Base-by-base conservation (phyloP, 371 early-diverging fungal species). In the Blastocladiella emersonii region DNA sequence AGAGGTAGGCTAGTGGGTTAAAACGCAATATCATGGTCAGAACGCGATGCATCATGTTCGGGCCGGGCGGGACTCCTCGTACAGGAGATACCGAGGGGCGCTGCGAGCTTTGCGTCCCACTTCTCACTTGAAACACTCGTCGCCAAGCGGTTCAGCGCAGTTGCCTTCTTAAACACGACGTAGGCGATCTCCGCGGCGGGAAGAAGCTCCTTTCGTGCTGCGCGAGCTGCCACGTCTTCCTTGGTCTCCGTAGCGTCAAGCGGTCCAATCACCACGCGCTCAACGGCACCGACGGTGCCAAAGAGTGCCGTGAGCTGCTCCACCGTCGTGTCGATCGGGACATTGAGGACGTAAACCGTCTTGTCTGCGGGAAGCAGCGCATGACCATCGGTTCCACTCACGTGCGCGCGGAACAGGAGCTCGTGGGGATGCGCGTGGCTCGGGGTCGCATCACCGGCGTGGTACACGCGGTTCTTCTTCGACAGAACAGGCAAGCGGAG, bases 241-340 rank as follows among this genome's bases (percentile, higher is more conserved):
- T 73, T 63, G 66, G 67, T 66, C 34, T 61, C 68, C 30, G 37
- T 63, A 63, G 12, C 65, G 61, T 48, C 72, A 72, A 32, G 67
- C 62, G 27, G 61, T 34, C 63, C 68, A n/a, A 75, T 63, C 36
- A 68, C 69, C n/a, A 90, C 82, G 4, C 76, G 65, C 15, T 77
- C 78, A 2, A 92, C 78, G 6, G 71, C 67, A 0, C 87, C 91
- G 56, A 81, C 78, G 34, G 82, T 74, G 37, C 82, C 75, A 69
- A 94, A 90, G 23, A 93, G 74, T 27, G 85, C 72, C 53, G 76
- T 73, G n/a, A 94, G 66, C 64, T 91, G 89, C 34, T 70, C 66
- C 60, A 83, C 80, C 0, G 89, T 85, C 25, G 91, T 76, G 67
- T 94, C 93, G 13, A 77, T 77, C 5, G 95, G 95, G 56, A 93